These are phyloP conservation scores for Pyrenophora tritici-repentis DNA, from an alignment of 2,329 filamentous ascomycete species.

Conservation along the genomic window DNA sequence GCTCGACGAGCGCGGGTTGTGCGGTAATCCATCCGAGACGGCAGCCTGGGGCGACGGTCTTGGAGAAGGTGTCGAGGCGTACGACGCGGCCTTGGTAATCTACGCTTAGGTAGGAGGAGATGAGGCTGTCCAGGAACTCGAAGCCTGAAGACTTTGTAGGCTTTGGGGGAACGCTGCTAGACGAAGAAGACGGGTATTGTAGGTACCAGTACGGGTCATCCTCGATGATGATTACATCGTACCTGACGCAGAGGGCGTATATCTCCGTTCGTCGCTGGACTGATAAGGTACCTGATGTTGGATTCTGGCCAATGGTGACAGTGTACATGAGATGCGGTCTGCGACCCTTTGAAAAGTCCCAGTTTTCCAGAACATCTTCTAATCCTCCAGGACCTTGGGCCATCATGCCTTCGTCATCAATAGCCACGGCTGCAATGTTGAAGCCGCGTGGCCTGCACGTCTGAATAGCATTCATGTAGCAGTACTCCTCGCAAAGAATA, in stretches of 20 bases:
- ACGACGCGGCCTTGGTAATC: conserved; percentile 87
- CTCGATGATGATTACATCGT: conserved; percentile 88
- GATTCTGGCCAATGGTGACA: conserved; percentile 90
- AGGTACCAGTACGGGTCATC: conserved; percentile 97
- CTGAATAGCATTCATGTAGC: conserved; percentile 77
- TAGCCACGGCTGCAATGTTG: conserved; percentile 72
- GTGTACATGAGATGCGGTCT: conserved; percentile 87
- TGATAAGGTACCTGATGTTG: conserved; percentile 76
- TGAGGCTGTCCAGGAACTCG: conserved; percentile 79
- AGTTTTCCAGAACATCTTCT: conserved; percentile 77
- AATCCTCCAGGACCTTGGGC: conserved; percentile 73
- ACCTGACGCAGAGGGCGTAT: conserved; percentile 79
- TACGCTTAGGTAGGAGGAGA: conserved; percentile 79
- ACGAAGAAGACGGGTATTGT: conserved; percentile 76
- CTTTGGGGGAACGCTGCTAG: conserved; percentile 36
- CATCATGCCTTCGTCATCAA: conserved; percentile 82
- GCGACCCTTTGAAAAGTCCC: conserved; percentile 75
- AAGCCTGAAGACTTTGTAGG: conserved; percentile 66
- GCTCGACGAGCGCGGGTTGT: conserved; percentile 77
- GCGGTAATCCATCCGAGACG: conserved; percentile 90
- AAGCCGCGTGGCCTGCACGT: conserved; percentile 70
- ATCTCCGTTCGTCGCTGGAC: conserved; percentile 75
- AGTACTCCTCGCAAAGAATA: conserved; percentile 77
- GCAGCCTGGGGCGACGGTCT: conserved; percentile 88
- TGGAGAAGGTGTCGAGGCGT: conserved; percentile 90